Percentiles rank a stretch among this genome's conserved stretches.
Evolutionary conservation across 2,329 filamentous ascomycete species (phyloP).

Genomic region (Fusarium sp.): DNA sequence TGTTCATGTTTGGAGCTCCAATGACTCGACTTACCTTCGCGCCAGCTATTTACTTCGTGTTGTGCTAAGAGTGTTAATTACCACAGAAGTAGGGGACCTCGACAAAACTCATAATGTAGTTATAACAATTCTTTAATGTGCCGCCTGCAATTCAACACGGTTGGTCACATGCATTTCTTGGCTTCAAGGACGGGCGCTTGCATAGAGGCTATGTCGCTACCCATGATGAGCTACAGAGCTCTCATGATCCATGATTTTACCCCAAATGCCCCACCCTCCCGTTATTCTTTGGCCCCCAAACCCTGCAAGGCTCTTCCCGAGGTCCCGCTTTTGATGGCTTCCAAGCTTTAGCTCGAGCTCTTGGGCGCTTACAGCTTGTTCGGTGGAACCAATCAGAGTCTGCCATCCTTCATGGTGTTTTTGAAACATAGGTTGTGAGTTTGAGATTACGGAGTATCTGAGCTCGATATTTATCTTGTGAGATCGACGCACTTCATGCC

Average conservation of each 20-base stretch:
- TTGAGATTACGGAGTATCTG: neutral
- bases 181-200: constrained; percentile 38
- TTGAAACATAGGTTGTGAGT: constrained; percentile 2
- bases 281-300: constrained; percentile 27
- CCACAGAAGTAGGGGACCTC: neutral
- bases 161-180: constrained; percentile 32
- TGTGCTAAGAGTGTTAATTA: neutral
- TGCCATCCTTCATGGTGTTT: constrained; percentile 7
- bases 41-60: no score
- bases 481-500: constrained; percentile 14
- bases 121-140: neutral
- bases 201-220: constrained; percentile 33
- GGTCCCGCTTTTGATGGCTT: constrained; percentile 25
- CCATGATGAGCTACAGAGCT: constrained; percentile 28
- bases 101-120: neutral
- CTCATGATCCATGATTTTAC: constrained; percentile 34
- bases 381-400: constrained; percentile 37
- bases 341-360: constrained; percentile 34
- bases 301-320: constrained; percentile 33
- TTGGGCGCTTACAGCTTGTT: constrained; percentile 42
- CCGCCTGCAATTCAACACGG: neutral
- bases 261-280: constrained; percentile 20
- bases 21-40: neutral
- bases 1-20: neutral
- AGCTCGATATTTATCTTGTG: constrained; percentile 10